Base-by-base conservation (phyloP, 2,329 filamentous ascomycete genomes). In the Chaetomiaceae sp. region DNA sequence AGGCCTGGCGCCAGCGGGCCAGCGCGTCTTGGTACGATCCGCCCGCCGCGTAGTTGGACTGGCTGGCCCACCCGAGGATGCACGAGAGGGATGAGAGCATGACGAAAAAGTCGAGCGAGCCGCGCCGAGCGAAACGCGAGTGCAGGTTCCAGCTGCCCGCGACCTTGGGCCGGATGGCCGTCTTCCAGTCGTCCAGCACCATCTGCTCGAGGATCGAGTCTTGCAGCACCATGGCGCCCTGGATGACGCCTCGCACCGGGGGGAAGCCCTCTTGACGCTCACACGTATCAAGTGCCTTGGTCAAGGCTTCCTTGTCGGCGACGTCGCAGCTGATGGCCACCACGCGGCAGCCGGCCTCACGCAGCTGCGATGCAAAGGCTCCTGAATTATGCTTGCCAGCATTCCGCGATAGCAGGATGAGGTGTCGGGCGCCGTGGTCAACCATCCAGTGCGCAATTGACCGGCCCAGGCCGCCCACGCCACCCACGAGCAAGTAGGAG, bases 401-500 rank as follows among this genome's bases (percentile, higher is more conserved):
- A 61, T 5, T 37, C 14, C 23, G 46, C 8, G 68, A 71, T 3
- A 72, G 60, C 35, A 71, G 64, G 5, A 70, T 60, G 3, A 75
- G 58, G 38, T 66, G 56, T 16, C 63, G 61, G 3, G 73, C 73
- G 0, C 73, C 73, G 40, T 63, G 62, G 3, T 66, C 62, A 1
- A 63, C 65, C 59, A 72, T 61, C 61, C 64, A 68, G 8, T 44
- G 48, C 9, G 65, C 61, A 23, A 70, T 63, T 25, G 61, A 62
- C 30, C 58, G 60, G n/a, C 71, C 71, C 0, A 73, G 57, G 16
- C 69, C 70, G 25, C 68, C 67, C 1, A 69, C 58, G 4, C 71
- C 70, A 42, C 71, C 71, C 10, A 63, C 62, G 7, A 73, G 50
- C 1, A 72, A 53, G 46, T 73, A 73, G 0, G 63, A 56, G 2